Evolutionary conservation across 2,329 filamentous ascomycete genomes (phyloP).

Genomic region (Tolypocladium pustulatum): DNA sequence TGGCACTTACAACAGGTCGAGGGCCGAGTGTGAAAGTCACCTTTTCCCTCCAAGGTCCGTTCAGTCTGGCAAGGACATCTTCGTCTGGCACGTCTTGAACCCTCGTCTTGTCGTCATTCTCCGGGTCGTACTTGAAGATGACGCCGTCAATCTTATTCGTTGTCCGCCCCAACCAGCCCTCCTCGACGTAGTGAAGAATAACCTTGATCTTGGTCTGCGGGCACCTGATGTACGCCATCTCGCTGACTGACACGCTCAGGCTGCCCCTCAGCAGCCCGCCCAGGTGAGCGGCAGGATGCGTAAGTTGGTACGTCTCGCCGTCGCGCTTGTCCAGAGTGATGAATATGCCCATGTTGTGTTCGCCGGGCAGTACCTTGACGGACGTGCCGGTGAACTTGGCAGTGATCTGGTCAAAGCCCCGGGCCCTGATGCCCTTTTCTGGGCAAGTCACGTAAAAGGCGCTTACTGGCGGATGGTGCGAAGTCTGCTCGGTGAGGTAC

Average conservation of each 20-base stretch:
- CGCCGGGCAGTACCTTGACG: slow-evolving; percentile 80
- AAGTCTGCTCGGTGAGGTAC: slow-evolving; percentile 95
- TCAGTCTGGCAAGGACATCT: slow-evolving; percentile 72
- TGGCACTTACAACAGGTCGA: slow-evolving; percentile 47
- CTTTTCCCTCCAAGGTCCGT: slow-evolving; percentile 76
- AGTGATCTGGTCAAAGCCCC: slow-evolving; percentile 90
- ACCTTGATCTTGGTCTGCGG: slow-evolving; percentile 84
- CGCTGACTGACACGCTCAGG: slow-evolving; percentile 83
- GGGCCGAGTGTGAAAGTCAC: slow-evolving; percentile 50
- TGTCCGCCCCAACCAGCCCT: slow-evolving; percentile 85
- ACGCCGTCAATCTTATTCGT: slow-evolving; percentile 89
- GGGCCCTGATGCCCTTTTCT: slow-evolving; percentile 76
- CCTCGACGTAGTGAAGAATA: slow-evolving; percentile 86
- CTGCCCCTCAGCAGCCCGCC: slow-evolving; percentile 79
- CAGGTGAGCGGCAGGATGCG: slow-evolving; percentile 85
- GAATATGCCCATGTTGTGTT: slow-evolving; percentile 94
- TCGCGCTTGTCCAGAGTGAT: slow-evolving; percentile 70
- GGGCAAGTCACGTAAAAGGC: slow-evolving; percentile 92
- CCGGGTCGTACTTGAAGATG: slow-evolving; percentile 80
- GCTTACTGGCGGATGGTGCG: slow-evolving; percentile 93
- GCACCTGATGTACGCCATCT: slow-evolving; percentile 81
- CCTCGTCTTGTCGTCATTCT: slow-evolving; percentile 68
- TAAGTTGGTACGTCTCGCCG: slow-evolving; percentile 89
- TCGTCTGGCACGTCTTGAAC: slow-evolving; percentile 81
- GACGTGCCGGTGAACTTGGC: slow-evolving; percentile 97